Evolutionary conservation across 1,139 yeast species (phyloP).

Genomic region (Blastobotrys ciferrii): DNA sequence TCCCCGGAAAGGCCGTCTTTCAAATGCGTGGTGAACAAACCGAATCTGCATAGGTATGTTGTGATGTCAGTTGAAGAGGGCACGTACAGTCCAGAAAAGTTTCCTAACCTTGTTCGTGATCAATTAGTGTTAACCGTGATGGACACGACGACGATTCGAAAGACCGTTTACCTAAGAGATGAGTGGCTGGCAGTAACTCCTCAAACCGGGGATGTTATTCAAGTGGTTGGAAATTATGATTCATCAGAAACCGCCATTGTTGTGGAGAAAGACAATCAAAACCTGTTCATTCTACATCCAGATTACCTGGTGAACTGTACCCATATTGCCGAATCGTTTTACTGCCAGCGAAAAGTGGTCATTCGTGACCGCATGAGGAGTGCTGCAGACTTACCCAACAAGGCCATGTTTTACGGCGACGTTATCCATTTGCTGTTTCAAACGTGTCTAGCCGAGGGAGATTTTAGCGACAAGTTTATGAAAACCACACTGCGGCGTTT

Average conservation of each 20-base stretch:
- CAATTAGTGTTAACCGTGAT: conserved; percentile 11
- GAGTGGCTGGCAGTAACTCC: conserved; percentile 31
- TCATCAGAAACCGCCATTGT: conserved; percentile 24
- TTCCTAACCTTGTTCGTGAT: background rate
- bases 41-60: conserved; percentile 14
- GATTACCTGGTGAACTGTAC: conserved; percentile 83
- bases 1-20: conserved; percentile 14
- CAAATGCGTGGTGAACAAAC: conserved; percentile 19
- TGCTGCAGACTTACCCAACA: conserved; percentile 36
- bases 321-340: conserved; percentile 68
- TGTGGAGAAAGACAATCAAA: conserved; percentile 55
- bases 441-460: conserved; percentile 49
- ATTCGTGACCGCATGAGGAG: conserved; percentile 52
- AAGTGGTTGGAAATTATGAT: conserved; percentile 34
- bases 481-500: conserved; percentile 43
- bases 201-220: conserved; percentile 36
- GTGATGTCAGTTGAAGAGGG: conserved; percentile 3
- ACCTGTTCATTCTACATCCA: conserved; percentile 76
- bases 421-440: conserved; percentile 81
- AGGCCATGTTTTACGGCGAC: conserved; percentile 70
- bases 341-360: conserved; percentile 71
- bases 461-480: conserved; percentile 48
- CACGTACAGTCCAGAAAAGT: background rate
- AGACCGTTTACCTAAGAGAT: conserved; percentile 23
- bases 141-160: conserved; percentile 10